Evolutionary conservation across 1,284 basidiomycete species (phyloP), one percentile per base, ranked within the genome.

Genomic region (Boletus semigastroideus): DNA sequence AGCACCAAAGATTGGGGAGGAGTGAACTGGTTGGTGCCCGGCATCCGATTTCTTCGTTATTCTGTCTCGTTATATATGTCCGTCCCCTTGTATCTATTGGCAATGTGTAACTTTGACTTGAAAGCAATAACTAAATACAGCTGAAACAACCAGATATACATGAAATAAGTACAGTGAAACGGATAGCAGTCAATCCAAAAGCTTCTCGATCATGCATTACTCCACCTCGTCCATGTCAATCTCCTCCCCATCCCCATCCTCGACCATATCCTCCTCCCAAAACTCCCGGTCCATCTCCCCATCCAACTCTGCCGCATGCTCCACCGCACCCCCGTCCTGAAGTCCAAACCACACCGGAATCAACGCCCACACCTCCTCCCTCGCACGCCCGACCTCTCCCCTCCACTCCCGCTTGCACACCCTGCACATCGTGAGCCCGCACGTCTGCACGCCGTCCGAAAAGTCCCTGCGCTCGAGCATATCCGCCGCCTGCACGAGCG

Each of bases 1-100:
- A 45, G 92, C 91, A 43, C 92, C 91, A 17, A 94, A 94, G 74
- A 93, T 93, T 54, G 87, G 87, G 25, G 90, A 92, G 60, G 90
- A 92, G 53, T 90, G 59, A 72, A 36, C 14, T 17, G 14, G 22
- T 31, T 36, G 40, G 36, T 31, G n/a, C 22, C 42, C 11, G 31
- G 39, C 4, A 28, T 19, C 39, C 20, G 57, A 62, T 57, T 38
- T 42, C 36, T n/a, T 46, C 33, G 10, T 20, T 34, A 8, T 49
- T 34, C 37, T 42, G 40, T 52, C 31, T 54, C 50, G 31, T 42
- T 51, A 61, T 62, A 41, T 63, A 51, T 37, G 42, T 47, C 27
- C 48, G 42, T 17, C 42, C 25, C 28, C 36, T 54, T 67, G 62
- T 63, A 63, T 63, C 27, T 47, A 54, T 45, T 19, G 20, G 33